These are phyloP conservation scores for Phalaenopsis aphrodite DNA, from an alignment of 106 monocot species.

Conservation along the genomic window DNA sequence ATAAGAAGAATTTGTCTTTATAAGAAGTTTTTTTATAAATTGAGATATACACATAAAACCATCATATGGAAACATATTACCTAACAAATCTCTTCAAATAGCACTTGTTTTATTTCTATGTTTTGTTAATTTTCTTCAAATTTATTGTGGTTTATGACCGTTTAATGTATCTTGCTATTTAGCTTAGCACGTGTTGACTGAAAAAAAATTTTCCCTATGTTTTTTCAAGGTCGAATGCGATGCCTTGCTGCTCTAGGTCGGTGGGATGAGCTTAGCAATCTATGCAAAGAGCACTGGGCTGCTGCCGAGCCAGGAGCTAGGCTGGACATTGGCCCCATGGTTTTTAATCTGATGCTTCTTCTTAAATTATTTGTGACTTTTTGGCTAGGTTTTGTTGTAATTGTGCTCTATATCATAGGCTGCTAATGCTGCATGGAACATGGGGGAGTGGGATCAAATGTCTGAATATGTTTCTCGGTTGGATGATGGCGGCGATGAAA, in stretches of 20 bases:
- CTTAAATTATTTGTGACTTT: not conserved
- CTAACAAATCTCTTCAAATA: not conserved
- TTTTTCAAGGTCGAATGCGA: constrained; percentile 75
- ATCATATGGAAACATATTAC: not conserved
- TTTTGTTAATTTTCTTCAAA: not conserved
- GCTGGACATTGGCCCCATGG: constrained; percentile 97
- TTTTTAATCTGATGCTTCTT: constrained; percentile 14
- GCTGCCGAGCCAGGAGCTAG: constrained; percentile 81
- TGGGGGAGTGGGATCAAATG: constrained; percentile 99
- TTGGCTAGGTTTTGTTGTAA: not conserved
- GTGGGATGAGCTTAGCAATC: constrained; percentile 85
- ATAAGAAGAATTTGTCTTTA: not conserved
- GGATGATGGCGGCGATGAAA: constrained; percentile 97
- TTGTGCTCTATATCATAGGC: constrained; percentile 38
- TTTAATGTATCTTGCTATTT: not conserved
- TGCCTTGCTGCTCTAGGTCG: constrained; percentile 97
- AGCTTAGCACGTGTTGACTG: not conserved
- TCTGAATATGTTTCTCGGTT: constrained; percentile 89
- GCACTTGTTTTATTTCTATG: not conserved
- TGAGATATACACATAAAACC: not conserved
- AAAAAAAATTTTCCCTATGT: not conserved
- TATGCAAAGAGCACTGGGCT: constrained; percentile 96
- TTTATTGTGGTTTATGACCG: not conserved
- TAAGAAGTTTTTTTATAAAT: not conserved
- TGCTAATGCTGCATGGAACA: constrained; percentile 97